Evolutionary conservation across 2,329 filamentous ascomycete species (phyloP), one percentile per base, ranked within the genome.

Genomic region (Sordariomycetes sp.): DNA sequence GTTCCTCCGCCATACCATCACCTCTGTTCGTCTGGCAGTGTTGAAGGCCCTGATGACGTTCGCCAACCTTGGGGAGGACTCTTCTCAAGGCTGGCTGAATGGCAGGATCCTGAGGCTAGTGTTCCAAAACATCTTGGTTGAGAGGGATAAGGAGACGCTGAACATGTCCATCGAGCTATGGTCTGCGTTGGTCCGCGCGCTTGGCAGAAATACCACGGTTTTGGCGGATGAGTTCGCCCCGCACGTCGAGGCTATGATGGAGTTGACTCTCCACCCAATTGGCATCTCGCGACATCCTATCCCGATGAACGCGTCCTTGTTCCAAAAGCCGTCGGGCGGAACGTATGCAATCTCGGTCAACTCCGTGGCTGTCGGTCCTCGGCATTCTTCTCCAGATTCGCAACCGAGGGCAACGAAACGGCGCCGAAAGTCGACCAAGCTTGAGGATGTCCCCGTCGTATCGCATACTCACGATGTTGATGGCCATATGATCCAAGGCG

Each of bases 1-100:
- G 2, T 99, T 99, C 77, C 75, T 99, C 52, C 86, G 94, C 59
- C 94, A 99, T 69, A 99, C 95, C 7, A 97, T 99, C 64, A 96
- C 90, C 1, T 96, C 89, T 58, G 94, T 99, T 54, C 88, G 94
- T 56, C 86, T 92, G 48, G 92, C 94, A 10, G 94, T 99, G 3
- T 77, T 99, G 53, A 90, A 95, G 65, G 94, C 94, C 39, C 76
- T 99, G 34, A 83, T 91, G 64, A 99, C 94, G 0, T 99, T 99
- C 71, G 82, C 96, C 64, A 86, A 89, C 62, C 85, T 99, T 24
- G 88, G 91, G 60, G 85, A 85, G 56, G 83, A 88, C 56, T 74
- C 74, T n/a, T 90, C 89, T 8, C 86, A 90, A 65, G 89, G 89
- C 35, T 99, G 94, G 95, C 84, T 97, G 50, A 90, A 90, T 65